Conservation (phyloP, 768 basidiomycete genomes). For the Agrocybe praecox region DNA sequence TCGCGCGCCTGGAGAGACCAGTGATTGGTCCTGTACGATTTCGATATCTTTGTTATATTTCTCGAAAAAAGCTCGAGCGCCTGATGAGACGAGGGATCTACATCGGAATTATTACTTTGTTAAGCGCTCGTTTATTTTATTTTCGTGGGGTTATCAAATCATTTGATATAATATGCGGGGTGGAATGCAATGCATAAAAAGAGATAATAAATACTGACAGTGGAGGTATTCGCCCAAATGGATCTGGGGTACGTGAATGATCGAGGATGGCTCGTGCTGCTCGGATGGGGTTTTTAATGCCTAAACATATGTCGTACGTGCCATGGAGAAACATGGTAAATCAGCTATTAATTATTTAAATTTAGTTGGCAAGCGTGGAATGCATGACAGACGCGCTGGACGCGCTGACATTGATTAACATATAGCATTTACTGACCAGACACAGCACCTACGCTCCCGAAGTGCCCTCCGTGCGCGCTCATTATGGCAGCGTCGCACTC, state of each 20-base stretch:
- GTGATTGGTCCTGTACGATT: slow-evolving; percentile 40
- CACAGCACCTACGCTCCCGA: slow-evolving; percentile 76
- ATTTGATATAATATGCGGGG: too few species aligned
- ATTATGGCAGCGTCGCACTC: slow-evolving; percentile 86
- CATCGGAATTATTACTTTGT: background rate
- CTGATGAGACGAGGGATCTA: slow-evolving; percentile 63
- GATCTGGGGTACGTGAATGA: slow-evolving; percentile 45
- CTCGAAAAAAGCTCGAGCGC: slow-evolving; percentile 60
- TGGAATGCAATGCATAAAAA: too few species aligned
- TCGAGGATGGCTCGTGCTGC: slow-evolving; percentile 61
- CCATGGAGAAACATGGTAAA: too few species aligned
- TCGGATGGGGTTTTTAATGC: slow-evolving; percentile 70
- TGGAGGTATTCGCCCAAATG: slow-evolving; percentile 70
- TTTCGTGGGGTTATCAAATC: too few species aligned
- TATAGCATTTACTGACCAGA: slow-evolving; percentile 51
- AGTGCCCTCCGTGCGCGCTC: slow-evolving; percentile 28
- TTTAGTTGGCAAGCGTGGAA: background rate
- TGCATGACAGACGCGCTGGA: background rate
- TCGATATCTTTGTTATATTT: slow-evolving; percentile 23
- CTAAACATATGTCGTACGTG: too few species aligned
- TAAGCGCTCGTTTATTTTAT: too few species aligned
- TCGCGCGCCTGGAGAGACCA: slow-evolving; percentile 52
- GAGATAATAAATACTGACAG: slow-evolving; percentile 43
- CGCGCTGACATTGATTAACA: background rate
- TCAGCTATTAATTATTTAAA: too few species aligned